Evolutionary conservation across 2,329 filamentous ascomycete species (phyloP).

Genomic region (Cercospora beticola): DNA sequence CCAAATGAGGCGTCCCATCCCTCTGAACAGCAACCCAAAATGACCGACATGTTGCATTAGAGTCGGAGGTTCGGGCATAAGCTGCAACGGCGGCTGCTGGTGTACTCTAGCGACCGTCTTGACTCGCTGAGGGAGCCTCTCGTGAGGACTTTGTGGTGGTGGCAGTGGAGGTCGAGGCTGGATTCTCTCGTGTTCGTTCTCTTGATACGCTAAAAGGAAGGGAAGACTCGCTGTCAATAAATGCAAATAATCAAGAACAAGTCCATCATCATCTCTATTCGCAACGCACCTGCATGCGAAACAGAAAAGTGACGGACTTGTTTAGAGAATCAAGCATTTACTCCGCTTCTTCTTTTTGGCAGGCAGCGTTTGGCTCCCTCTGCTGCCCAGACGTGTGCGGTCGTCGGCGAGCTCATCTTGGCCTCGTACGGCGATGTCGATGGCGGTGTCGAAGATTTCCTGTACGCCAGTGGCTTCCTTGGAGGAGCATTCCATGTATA

Average conservation of each 20-base stretch:
- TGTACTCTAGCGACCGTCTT: background rate
- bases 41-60: constrained; percentile 15
- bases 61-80: constrained; percentile 12
- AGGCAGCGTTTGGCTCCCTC: constrained; percentile 39
- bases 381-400: constrained; percentile 44
- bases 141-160: constrained; percentile 1
- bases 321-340: constrained; percentile 75
- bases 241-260: constrained; percentile 12
- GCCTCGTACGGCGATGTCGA: constrained; percentile 83
- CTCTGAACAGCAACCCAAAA: constrained; percentile 12
- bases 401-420: constrained; percentile 48
- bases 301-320: constrained; percentile 7
- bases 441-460: constrained; percentile 90
- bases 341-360: constrained; percentile 76
- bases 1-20: constrained; percentile 17
- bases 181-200: constrained; percentile 9
- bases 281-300: constrained; percentile 11
- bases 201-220: constrained; percentile 7
- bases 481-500: constrained; percentile 97
- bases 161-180: constrained; percentile 10
- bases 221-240: constrained; percentile 15
- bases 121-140: background rate
- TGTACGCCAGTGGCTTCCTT: constrained; percentile 96
- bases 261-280: background rate
- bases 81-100: constrained; percentile 2